A percentile compares a stretch with the other conserved stretches of the same genome.
Evolutionary conservation across 306 rosid genomes (phyloP).

Genomic region (Medicago arabica): DNA sequence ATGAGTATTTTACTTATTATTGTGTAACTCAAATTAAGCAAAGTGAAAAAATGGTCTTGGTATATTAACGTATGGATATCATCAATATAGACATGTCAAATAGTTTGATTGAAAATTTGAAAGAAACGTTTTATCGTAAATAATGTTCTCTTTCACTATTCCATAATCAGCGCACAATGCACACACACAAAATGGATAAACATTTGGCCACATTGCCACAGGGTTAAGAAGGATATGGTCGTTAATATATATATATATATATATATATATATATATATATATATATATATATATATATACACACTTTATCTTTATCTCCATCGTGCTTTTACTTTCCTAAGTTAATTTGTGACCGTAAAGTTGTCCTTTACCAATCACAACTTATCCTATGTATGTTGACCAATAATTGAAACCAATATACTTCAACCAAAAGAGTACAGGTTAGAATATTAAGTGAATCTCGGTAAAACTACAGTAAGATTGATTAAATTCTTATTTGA

Average conservation of each 20-base stretch:
- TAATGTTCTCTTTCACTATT: conserved; percentile 27
- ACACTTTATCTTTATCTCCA: neutral
- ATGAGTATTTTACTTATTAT: too few species aligned
- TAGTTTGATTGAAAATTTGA: conserved; percentile 20
- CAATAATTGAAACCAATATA: too few species aligned
- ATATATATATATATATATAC: too few species aligned
- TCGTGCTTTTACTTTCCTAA: neutral
- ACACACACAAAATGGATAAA: conserved; percentile 31
- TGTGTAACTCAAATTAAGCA: too few species aligned
- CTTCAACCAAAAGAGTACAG: too few species aligned
- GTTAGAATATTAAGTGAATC: neutral
- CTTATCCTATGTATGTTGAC: too few species aligned
- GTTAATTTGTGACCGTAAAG: neutral
- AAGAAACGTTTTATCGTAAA: conserved; percentile 27
- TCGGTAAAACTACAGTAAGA: neutral
- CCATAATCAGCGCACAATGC: conserved; percentile 27
- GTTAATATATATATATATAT: too few species aligned
- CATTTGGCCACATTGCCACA: neutral
- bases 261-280: too few species aligned
- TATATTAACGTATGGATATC: neutral
- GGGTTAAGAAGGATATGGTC: conserved; percentile 31
- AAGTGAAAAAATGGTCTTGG: too few species aligned
- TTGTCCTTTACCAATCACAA: too few species aligned
- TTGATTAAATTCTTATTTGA: too few species aligned
- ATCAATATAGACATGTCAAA: neutral